Base-by-base conservation (phyloP, 352 stramenopile species). In the Pythium apleroticum region DNA sequence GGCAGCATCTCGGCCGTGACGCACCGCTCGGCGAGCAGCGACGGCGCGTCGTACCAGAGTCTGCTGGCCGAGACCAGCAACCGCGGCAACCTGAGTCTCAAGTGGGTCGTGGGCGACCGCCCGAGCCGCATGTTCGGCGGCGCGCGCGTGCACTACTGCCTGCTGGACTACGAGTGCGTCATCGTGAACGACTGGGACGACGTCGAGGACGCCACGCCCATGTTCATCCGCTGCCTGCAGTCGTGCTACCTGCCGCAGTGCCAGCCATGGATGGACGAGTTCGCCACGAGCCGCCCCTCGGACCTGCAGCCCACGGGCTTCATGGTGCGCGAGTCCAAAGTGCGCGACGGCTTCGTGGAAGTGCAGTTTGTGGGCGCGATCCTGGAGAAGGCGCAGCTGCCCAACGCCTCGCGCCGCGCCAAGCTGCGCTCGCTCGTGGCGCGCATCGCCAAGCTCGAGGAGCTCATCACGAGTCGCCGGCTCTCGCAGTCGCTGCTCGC, bases 181-280 rank as follows among this genome's bases (percentile, higher is more conserved):
- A 59, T 93, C 53, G 75, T 91, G 33, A 88, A 89, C 52, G 84
- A 93, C 68, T 93, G 84, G 84, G 77, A 85, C 28, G 79, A 85
- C 39, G 57, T 68, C 50, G 69, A 70, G 1, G 70, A 54, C 39
- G 39, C 62, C 5, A 68, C 68, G 14, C 84, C 78, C 24, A 93
- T 93, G 84, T 89, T 86, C 57, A 78, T 93, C 48, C 81, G 84
- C 25, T 69, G 78, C 22, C 55, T 93, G 56, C 84, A 90, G 62
- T 91, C 83, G 14, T 84, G 76, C 50, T 89, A 88, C 53, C 71
- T 78, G 30, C 65, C 83, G 22, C 83, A 86, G 39, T 84, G 72
- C 49, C 78, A 88, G 66, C 77, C 78, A 28, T 88, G 78, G 74
- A 55, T 88, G 17, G 80, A 90, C 45, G 79, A 89, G 46, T 74